phyloP scores from a whole-genome alignment of 768 basidiomycete genomes.

The Psilocybe sp. region DNA sequence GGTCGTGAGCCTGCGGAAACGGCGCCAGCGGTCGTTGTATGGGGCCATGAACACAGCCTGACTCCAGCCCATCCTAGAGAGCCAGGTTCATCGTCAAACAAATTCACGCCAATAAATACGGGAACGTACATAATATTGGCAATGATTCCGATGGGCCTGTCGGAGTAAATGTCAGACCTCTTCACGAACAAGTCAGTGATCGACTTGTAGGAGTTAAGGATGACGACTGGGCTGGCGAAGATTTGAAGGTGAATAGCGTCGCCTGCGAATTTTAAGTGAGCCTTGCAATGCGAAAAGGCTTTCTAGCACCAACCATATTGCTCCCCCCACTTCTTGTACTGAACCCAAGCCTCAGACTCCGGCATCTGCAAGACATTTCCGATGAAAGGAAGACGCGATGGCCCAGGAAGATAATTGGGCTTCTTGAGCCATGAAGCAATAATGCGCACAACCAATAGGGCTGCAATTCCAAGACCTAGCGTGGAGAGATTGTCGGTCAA shows the following conservation, averaged over 20 bases:
- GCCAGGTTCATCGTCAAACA: background rate
- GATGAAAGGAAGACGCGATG: slow-evolving; percentile 14
- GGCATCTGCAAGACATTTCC: slow-evolving; percentile 24
- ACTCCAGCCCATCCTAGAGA: slow-evolving; percentile 22
- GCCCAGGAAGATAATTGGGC: slow-evolving; percentile 19
- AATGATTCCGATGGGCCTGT: slow-evolving; percentile 17
- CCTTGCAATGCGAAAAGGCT: background rate
- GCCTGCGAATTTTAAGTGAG: slow-evolving; percentile 5
- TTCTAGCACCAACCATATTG: slow-evolving; percentile 13
- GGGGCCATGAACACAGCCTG: slow-evolving; percentile 20
- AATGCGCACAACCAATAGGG: slow-evolving; percentile 8
- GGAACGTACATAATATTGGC: slow-evolving; percentile 13
- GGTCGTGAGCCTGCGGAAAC: slow-evolving; percentile 22
- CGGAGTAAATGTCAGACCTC: slow-evolving; percentile 26
- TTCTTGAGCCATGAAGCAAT: slow-evolving; percentile 6
- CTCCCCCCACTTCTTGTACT: slow-evolving; percentile 21
- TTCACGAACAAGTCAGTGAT: slow-evolving; percentile 26
- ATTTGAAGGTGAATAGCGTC: slow-evolving; percentile 24
- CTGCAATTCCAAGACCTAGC: slow-evolving; percentile 3
- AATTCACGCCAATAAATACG: background rate
- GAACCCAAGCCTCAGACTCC: slow-evolving; percentile 18
- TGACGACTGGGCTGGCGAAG: slow-evolving; percentile 22
- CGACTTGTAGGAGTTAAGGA: slow-evolving; percentile 23
- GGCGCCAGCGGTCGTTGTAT: slow-evolving; percentile 24
- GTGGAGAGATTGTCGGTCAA: slow-evolving; percentile 1